Evolutionary conservation across 2,329 filamentous ascomycete species (phyloP), one percentile per base, ranked within the genome.

Genomic region (Corinectria fuckeliana): DNA sequence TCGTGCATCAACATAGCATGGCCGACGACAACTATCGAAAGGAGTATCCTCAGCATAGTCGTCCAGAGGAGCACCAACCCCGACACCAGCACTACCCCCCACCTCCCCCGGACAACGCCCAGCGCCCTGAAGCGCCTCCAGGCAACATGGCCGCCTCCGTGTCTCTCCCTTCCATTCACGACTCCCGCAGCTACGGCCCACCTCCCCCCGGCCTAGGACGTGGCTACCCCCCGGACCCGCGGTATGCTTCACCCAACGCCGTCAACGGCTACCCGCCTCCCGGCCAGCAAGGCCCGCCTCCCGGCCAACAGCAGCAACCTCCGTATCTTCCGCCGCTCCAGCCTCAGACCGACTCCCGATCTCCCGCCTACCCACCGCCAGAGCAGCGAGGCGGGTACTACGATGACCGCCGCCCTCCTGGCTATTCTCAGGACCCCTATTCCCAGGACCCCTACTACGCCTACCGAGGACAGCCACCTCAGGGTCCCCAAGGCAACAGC

Each of bases 101-200:
- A 28, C 59, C 65, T 56, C 77, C 77, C 58, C 78, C 77, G 55
- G 79, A 81, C 62, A 76, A 76, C 61, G 69, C 73, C 45, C 72
- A 74, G 42, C 75, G 74, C 68, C 68, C 75, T 42, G 64, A 73
- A 56, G 66, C 65, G 34, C 64, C 71, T 52, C 64, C 69, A 66
- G 53, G 64, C 64, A 75, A 65, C 64, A 82, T 82, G 77, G 78
- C 80, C 51, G 71, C 77, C 49, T 74, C 76, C 57, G 77, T 82
- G 58, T 82, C 77, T 60, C 73, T 83, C 30, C 82, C 82, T 1
- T 79, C 82, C 16, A 84, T 85, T 52, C 77, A 83, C 53, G 82
- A 83, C 66, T 72, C 77, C 45, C 74, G 78, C 56, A 63, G 68
- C 16, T 79, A 79, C 55, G 70, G 72, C 9, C 66, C 72, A 41